Evolutionary conservation across 805 yeast species (phyloP), one percentile per base, ranked within the genome.

Genomic region (Ogataea corticis): DNA sequence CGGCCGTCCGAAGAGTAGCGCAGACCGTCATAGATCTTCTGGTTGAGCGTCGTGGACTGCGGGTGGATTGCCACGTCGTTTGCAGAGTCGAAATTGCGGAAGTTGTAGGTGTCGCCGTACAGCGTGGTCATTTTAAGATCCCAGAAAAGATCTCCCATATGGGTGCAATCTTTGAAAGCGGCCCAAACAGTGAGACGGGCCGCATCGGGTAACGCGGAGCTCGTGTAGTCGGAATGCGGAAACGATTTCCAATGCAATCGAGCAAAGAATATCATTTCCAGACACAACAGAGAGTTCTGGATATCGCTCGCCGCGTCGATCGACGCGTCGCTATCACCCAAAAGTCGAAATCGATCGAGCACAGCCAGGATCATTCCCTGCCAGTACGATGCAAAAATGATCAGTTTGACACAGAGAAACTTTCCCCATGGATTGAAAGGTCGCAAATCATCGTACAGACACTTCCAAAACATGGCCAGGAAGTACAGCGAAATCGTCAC

Each of bases 381-480:
- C 99, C 99, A 94, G 63, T 90, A 94, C n/a, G 96, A 87, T 18
- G 97, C 98, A 73, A 94, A 94, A 39, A 94, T 91, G 44, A 94
- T 89, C 51, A 90, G 74, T 61, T 94, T 94, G 38, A 94, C 96
- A 68, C 97, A 90, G 32, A 94, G 63, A 63, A 94, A 94, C 67
- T 91, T 91, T 10, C 95, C 90, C 78, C 94, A 82, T 3, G 98
- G 98, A 44, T 87, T 78, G 69, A 84, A 91, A 1, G 84, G 86
- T 42, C 70, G 75, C 54, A 94, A 72, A 56, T 91, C 97, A 2
- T 60, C 62, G 68, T 86, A 82, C n/a, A 94, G 71, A 54, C 96
- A 87, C 60, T 81, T 84, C 99, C 99, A 94, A 64, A 94, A 94
- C 41, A 90, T 69, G 0, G 96, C 97, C 52, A 94, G 68, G 45